Conservation (phyloP, 805 yeast genomes). For the Sporopachydermia quercuum region DNA sequence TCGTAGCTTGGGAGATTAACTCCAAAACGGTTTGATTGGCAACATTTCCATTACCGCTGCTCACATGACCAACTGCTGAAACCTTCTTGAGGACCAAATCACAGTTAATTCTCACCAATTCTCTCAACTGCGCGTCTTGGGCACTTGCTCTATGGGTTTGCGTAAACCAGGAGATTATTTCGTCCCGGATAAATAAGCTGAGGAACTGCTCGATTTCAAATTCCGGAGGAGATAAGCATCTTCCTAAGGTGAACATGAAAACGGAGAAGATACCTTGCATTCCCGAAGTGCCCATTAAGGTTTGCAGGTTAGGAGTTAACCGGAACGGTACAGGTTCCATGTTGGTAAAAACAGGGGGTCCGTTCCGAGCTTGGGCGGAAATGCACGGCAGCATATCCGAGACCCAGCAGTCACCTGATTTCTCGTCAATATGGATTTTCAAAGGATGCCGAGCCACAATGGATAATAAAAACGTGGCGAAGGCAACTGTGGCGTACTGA, state of each 20-base stretch:
- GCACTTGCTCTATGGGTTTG: conserved; percentile 65
- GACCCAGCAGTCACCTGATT: conserved; percentile 83
- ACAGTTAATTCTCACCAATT: conserved; percentile 77
- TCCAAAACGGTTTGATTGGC: conserved; percentile 86
- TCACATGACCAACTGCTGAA: conserved; percentile 54
- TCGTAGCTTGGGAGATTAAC: conserved; percentile 85
- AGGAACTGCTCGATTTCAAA: conserved; percentile 82
- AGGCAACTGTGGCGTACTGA: conserved; percentile 85
- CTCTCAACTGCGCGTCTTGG: conserved; percentile 71
- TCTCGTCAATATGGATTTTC: conserved; percentile 69
- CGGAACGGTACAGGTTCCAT: conserved; percentile 93
- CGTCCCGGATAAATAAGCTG: conserved; percentile 92
- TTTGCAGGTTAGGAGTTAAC: conserved; percentile 89
- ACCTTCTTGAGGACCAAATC: conserved; percentile 73
- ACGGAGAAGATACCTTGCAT: conserved; percentile 85
- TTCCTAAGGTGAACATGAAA: conserved; percentile 69
- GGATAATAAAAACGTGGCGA: conserved; percentile 89
- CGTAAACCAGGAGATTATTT: conserved; percentile 85
- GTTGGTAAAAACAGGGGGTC: conserved; percentile 76
- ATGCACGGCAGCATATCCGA: conserved; percentile 88
- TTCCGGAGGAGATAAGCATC: conserved; percentile 82
- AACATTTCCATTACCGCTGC: conserved; percentile 40
- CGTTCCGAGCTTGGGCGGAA: conserved; percentile 21
- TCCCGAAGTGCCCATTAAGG: conserved; percentile 85
- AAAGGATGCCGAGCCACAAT: conserved; percentile 88